These are phyloP conservation scores for Hevea brasiliensis DNA, from an alignment of 345 rosid species.

Conservation along the genomic window DNA sequence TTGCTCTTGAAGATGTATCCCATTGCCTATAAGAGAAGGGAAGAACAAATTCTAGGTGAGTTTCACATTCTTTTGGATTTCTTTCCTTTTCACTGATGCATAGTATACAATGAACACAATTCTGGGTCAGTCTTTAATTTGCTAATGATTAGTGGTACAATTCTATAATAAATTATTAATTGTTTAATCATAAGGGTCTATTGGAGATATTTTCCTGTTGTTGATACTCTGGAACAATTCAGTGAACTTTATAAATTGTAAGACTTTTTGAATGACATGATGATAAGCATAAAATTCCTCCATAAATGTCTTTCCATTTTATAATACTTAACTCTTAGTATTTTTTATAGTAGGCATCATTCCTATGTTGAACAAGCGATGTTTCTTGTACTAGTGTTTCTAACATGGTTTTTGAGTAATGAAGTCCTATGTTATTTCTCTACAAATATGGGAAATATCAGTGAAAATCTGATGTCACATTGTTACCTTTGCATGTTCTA, in stretches of 20 bases:
- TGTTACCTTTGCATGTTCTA: slow-evolving; percentile 31
- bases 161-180: no score
- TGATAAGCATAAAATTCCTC: neutral
- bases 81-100: neutral
- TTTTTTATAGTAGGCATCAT: neutral
- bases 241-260: neutral
- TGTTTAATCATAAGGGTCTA: no score
- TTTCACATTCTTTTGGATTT: neutral
- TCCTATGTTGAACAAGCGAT: neutral
- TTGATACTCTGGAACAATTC: no score
- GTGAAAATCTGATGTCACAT: neutral
- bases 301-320: neutral
- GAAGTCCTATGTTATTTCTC: neutral
- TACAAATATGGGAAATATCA: neutral
- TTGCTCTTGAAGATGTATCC: slow-evolving; percentile 72
- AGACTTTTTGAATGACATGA: neutral
- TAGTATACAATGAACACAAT: neutral
- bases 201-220: neutral
- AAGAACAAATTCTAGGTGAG: slow-evolving; percentile 55
- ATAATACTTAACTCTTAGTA: neutral
- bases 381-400: neutral
- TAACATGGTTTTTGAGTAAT: neutral
- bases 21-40: slow-evolving; percentile 49
- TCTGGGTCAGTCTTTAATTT: no score
- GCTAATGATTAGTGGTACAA: no score